Evolutionary conservation across 768 basidiomycete species (phyloP), one percentile per base, ranked within the genome.

Genomic region (Infundibulicybe gibba): DNA sequence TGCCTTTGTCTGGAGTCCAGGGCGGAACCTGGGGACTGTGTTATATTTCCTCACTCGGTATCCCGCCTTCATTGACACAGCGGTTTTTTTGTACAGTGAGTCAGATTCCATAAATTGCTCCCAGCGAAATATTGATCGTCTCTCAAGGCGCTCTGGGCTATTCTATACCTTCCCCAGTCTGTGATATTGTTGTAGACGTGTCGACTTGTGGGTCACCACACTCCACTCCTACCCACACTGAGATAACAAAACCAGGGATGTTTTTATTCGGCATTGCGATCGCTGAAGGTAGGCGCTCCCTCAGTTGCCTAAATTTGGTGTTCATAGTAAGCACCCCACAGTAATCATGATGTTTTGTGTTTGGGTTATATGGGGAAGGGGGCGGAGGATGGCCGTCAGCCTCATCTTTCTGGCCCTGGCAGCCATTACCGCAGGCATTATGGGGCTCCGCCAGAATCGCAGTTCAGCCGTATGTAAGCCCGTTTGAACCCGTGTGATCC

Each of bases 21-120:
- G 48, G 21, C 57, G 56, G 57, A 55, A 47, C 32, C 31, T 51
- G 11, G 54, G 54, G 2, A 59, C 55, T 34, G 25, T 54, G 14
- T 47, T 59, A 32, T 59, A 49, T 44, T 51, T 58, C 40, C 37
- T 52, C 16, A 59, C 57, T 13, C 57, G 53, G 9, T 59, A 57
- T 43, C 51, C 48, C n/a, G 51, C 45, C 0, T 55, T 59, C 32
- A 35, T 52, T 12, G 58, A 57, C 32, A 35, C 40, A 15, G 8
- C 40, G 12, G 20, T 49, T 2, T 35, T 37, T 14, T 30, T 49
- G 17, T 49, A 45, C 31, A 35, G 52, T 55, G 35, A 10, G 35
- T 38, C 25, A 8, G 25, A 3, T 25, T 8, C 8, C 25, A 25
- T 25, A 8, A 4, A 4, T 25, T 8, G n/a, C n/a, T n/a, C 25